Base-by-base conservation (phyloP, 306 rosid species). In the Cucurbita ficifolia region DNA sequence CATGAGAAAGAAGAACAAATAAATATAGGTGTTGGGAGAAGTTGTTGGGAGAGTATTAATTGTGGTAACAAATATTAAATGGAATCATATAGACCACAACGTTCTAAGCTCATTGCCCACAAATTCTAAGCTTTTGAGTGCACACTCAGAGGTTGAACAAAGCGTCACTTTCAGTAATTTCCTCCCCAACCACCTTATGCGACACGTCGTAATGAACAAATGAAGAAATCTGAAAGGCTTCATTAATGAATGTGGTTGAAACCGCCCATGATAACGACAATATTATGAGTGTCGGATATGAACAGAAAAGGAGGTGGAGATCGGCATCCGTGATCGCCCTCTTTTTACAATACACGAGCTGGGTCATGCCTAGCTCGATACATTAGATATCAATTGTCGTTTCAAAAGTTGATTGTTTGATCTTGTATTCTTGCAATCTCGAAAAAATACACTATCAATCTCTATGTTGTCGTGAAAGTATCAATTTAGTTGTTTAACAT, bases 1-100 rank as follows among this genome's bases (percentile, higher is more conserved):
- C 16, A 46, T 18, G 38, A 39, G 22, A 39, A 36, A 72, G 63
- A 33, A 36, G 62, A 53, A 54, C n/a, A 35, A 72, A 10, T 72
- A 52, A 53, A 52, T 53, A 24, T 14, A 21, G 73, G 48, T 48
- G 73, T 59, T 59, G 65, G 17, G 46, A 53, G 64, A 36, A 35
- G 63, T 52, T 57, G 70, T 57, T 40, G 64, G 56, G 65, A 6
- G 50, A 3, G 51, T 54, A 36, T 75, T 45, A 62, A 75, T 46
- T 43, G 55, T 60, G 13, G 72, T 50, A 69, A 69, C 78, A 75
- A 75, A 65, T 21, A 63, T 63, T 63, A 39, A 63, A 63, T 63
- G 50, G 35, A 18, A 63, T 40, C 64, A 17, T 9, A 75, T 9
- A 75, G 33, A 2, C 33, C 33, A 29, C 33, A 24, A 29, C 1